Conservation (phyloP, 441 rosid genomes). For the Populus hybrid region DNA sequence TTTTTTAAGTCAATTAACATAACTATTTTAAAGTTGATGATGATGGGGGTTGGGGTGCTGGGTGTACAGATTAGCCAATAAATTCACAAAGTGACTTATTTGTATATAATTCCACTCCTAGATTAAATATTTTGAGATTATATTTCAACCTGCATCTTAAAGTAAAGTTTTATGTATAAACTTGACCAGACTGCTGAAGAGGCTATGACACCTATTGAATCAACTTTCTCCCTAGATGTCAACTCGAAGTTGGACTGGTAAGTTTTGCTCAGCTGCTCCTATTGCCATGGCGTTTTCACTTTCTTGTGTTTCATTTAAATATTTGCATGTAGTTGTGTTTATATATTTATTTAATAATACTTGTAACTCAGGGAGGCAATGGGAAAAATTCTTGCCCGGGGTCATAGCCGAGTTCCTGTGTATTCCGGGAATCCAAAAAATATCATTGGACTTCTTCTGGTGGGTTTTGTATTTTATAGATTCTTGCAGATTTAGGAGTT, state of each 20-base stretch:
- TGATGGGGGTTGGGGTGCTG: neutral
- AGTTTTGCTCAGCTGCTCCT: slow-evolving; percentile 14
- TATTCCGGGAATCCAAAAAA: slow-evolving; percentile 83
- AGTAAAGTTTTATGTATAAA: slow-evolving; percentile 3
- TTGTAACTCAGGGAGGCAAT: slow-evolving; percentile 84
- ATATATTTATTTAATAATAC: slow-evolving; percentile 7
- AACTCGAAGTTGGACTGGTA: slow-evolving; percentile 96
- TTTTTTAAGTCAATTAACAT: neutral
- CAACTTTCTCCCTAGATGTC: slow-evolving; percentile 88
- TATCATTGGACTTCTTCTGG: slow-evolving; percentile 91
- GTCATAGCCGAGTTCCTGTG: slow-evolving; percentile 96
- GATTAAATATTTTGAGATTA: neutral
- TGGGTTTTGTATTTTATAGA: slow-evolving; percentile 25
- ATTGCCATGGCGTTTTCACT: neutral
- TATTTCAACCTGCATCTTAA: slow-evolving; percentile 1
- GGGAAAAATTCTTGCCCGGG: slow-evolving; percentile 95
- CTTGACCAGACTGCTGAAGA: slow-evolving; percentile 85
- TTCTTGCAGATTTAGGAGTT: slow-evolving; percentile 7
- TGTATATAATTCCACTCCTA: neutral
- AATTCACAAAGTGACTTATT: neutral
- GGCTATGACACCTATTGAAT: slow-evolving; percentile 99
- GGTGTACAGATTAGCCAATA: neutral
- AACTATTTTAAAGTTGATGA: too few relatives aligned
- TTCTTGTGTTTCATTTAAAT: neutral
- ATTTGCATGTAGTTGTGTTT: neutral